Evolutionary conservation across 345 rosid genomes (phyloP).

Genomic region (Orychophragmus violaceus): DNA sequence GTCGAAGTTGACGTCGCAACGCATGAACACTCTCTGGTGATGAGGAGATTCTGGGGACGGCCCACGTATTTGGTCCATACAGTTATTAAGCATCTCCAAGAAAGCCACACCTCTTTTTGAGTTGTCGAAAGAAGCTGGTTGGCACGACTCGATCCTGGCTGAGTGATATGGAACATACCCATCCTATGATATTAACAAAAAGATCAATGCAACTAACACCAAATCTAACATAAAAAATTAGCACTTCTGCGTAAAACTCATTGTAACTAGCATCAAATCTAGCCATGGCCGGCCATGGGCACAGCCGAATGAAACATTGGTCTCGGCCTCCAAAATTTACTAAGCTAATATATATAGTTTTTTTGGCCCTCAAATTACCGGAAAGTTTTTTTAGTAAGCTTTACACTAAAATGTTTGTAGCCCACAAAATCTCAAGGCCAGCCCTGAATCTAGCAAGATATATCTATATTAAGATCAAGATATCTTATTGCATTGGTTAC

Average conservation of each 20-base stretch:
- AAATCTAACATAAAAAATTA: background rate
- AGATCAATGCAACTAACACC: background rate
- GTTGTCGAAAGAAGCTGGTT: conserved; percentile 67
- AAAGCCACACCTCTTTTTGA: conserved; percentile 74
- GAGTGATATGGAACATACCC: conserved; percentile 99
- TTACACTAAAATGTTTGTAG: no score
- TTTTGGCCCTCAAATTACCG: no score
- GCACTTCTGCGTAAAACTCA: background rate
- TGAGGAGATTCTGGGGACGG: conserved; percentile 34
- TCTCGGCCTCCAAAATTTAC: no score
- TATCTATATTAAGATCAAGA: background rate
- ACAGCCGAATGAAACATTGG: no score
- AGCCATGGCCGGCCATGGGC: no score
- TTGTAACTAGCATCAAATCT: background rate
- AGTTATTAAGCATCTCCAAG: conserved; percentile 85
- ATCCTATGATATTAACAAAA: conserved; percentile 43
- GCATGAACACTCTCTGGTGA: conserved; percentile 68
- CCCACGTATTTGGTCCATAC: conserved; percentile 91
- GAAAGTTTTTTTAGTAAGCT: no score
- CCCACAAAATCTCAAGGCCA: no score
- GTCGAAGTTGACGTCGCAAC: conserved; percentile 92
- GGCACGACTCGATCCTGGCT: conserved; percentile 82
- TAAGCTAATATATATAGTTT: no score
- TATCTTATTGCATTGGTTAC: background rate
- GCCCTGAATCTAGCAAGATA: background rate